Base-by-base conservation (phyloP, 2,329 filamentous ascomycete species). In the Knufia fluminis region DNA sequence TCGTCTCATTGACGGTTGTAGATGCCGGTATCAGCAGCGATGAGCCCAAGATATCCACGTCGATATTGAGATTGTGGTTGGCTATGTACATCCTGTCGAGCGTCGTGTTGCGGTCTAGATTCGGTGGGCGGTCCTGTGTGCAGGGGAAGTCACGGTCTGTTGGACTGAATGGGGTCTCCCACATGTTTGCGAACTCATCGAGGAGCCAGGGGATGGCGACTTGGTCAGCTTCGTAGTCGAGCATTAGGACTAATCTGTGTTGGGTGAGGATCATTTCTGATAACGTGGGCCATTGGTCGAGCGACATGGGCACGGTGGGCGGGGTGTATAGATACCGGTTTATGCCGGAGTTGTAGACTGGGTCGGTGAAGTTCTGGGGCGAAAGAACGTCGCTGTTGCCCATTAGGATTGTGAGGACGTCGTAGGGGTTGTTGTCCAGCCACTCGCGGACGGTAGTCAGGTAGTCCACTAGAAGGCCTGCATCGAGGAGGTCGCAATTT, bases 51-150 rank as follows among this genome's bases (percentile, higher is more conserved):
- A 94, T 67, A 47, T 77, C 76, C 54, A 94, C 77, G 57, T 89
- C 76, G 52, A 83, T 76, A 64, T 95, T 95, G 51, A 95, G 75
- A 63, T 96, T 96, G 71, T 96, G 90, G 67, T 96, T 96, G 60
- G 85, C 78, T 61, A 95, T 75, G 64, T 90, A 94, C 67, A 94
- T 74, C 38, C 82, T 76, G 24, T 82, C 72, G 51, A 72, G 70
- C 0, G 78, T 75, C 6, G 78, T 72, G 1, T 74, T 67, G 10
- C 24, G 33, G 16, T 40, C 39, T 14, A 55, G 53, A 38, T 77
- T 70, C 0, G 86, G 86, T 0, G 90, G 89, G 0, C 90, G 82
- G 62, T 95, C 79, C 32, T 82, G 74, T 0, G 71, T 81, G 69
- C 90, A 96, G 0, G 89, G 88, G 64, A 95, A 94, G 0, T 66